phyloP scores from a whole-genome alignment of 78 protist genomes.

The Dictyostelium intermedium region DNA sequence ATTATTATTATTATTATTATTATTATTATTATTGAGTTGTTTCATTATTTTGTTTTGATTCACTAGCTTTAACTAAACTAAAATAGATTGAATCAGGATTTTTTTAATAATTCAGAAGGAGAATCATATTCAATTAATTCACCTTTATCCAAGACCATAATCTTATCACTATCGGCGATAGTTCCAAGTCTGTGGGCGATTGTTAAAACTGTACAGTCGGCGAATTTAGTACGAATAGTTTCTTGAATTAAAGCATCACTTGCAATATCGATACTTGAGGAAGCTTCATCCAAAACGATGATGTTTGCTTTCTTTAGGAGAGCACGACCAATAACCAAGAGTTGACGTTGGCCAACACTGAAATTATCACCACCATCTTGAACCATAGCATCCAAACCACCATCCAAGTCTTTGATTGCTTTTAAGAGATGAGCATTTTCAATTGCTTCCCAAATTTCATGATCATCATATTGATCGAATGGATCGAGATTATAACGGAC shows the following conservation, averaged over 20 bases:
- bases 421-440: conserved; percentile 77
- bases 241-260: conserved; percentile 90
- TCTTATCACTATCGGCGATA: conserved; percentile 87
- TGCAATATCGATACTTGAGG: conserved; percentile 90
- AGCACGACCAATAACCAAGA: conserved; percentile 95
- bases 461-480: conserved; percentile 78
- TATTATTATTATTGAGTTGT: too few relatives aligned
- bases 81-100: conserved; percentile 23
- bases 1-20: too few relatives aligned
- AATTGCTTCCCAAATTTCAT: conserved; percentile 83
- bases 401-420: conserved; percentile 7
- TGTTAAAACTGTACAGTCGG: conserved; percentile 79
- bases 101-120: conserved; percentile 33
- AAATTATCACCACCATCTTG: conserved; percentile 90
- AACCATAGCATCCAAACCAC: conserved; percentile 48
- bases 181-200: conserved; percentile 96
- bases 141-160: conserved; percentile 85
- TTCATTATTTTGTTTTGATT: neutral
- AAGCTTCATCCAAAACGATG: conserved; percentile 94
- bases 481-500: conserved; percentile 85
- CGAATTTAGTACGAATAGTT: conserved; percentile 79
- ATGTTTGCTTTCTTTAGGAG: conserved; percentile 68
- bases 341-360: conserved; percentile 95
- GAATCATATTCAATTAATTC: conserved; percentile 70
- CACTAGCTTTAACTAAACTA: conserved; percentile 52